phyloP scores from a whole-genome alignment of 768 basidiomycete genomes.

The Mrakia frigida region DNA sequence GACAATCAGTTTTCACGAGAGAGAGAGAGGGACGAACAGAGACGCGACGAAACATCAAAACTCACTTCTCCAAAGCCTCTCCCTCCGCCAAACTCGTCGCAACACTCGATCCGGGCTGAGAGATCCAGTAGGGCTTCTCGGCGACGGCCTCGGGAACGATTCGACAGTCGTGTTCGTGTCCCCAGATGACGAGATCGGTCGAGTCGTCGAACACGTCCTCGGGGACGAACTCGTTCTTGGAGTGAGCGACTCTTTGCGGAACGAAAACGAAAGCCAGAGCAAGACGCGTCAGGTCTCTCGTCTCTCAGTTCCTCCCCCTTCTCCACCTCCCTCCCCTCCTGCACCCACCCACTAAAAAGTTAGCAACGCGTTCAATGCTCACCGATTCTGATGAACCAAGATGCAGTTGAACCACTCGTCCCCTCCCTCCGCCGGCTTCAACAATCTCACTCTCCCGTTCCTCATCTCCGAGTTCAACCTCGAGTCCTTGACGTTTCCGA shows the following conservation, averaged over 20 bases:
- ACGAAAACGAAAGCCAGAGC: background rate
- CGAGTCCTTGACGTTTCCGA: slow-evolving; percentile 94
- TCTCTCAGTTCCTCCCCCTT: too few species aligned
- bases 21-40: background rate
- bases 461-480: slow-evolving; percentile 94
- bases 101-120: slow-evolving; percentile 90
- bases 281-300: background rate
- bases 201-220: slow-evolving; percentile 97
- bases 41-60: background rate
- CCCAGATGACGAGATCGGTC: slow-evolving; percentile 91
- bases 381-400: slow-evolving; percentile 95
- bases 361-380: slow-evolving; percentile 34
- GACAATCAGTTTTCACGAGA: slow-evolving; percentile 4
- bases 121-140: slow-evolving; percentile 83
- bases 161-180: slow-evolving; percentile 97
- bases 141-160: slow-evolving; percentile 85
- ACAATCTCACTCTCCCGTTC: slow-evolving; percentile 92
- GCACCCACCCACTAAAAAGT: too few species aligned
- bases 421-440: slow-evolving; percentile 77
- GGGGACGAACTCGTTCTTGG: slow-evolving; percentile 88
- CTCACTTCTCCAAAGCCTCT: slow-evolving; percentile 83
- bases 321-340: too few species aligned
- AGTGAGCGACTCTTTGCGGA: slow-evolving; percentile 72
- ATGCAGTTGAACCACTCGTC: slow-evolving; percentile 93
- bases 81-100: slow-evolving; percentile 93